These are phyloP conservation scores for Microcyclosporella mali DNA, from an alignment of 2,329 filamentous ascomycete species.

Conservation along the genomic window DNA sequence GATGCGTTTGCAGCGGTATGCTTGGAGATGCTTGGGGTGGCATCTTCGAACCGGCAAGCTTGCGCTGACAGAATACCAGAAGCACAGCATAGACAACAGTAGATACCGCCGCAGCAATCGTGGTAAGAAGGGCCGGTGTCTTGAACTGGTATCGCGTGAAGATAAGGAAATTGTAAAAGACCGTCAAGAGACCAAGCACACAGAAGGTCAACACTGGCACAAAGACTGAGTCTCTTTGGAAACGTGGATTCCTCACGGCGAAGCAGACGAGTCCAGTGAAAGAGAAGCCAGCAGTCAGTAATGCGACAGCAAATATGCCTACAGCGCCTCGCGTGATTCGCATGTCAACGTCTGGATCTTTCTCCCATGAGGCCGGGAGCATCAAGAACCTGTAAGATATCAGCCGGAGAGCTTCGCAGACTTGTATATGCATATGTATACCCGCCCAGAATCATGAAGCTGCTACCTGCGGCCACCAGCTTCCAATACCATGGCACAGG, in stretches of 20 bases:
- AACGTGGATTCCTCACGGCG: slow-evolving; percentile 40
- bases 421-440: slow-evolving; percentile 27
- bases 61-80: slow-evolving; percentile 39
- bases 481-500: slow-evolving; percentile 44
- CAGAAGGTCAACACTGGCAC: slow-evolving; percentile 40
- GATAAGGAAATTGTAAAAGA: slow-evolving; percentile 44
- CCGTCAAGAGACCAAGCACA: slow-evolving; percentile 42
- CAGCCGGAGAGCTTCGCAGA: slow-evolving; percentile 5
- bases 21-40: slow-evolving; percentile 5
- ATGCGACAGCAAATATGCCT: slow-evolving; percentile 41
- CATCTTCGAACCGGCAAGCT: slow-evolving; percentile 9
- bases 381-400: slow-evolving; percentile 41
- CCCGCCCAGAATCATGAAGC: slow-evolving; percentile 46
- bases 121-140: slow-evolving; percentile 39
- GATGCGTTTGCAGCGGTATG: slow-evolving; percentile 9
- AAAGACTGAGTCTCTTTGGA: slow-evolving; percentile 45
- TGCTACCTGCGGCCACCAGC: slow-evolving; percentile 37
- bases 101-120: slow-evolving; percentile 34
- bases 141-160: slow-evolving; percentile 39
- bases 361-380: slow-evolving; percentile 43
- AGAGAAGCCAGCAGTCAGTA: slow-evolving; percentile 44
- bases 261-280: slow-evolving; percentile 45
- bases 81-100: slow-evolving; percentile 39
- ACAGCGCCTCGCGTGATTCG: slow-evolving; percentile 37
- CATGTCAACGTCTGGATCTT: slow-evolving; percentile 29